Base-by-base conservation (phyloP, 2,329 filamentous ascomycete species). In the Didymella sp. region DNA sequence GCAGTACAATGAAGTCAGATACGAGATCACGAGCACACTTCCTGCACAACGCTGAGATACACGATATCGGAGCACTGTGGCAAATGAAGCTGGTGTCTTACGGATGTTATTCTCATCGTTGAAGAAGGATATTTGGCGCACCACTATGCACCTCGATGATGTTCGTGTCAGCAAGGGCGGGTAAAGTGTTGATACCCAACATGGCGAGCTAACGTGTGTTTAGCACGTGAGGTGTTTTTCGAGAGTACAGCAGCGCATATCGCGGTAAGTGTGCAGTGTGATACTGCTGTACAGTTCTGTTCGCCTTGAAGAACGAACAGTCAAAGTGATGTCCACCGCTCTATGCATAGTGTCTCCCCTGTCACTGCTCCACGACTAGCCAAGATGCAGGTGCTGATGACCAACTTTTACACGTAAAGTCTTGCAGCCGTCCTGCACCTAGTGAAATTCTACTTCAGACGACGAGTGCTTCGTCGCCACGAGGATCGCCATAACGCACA, bases 401-500 rank as follows among this genome's bases (percentile, higher is more conserved):
- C 24, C 37, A 40, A 27, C n/a, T 11, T 6, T 2, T 31, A 19
- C 24, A 12, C 30, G 43, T 47, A 51, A 51, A 11, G 13, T 6
- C 17, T 42, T 28, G 4, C 8, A 47, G 21, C 15, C 31, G 8
- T 42, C 12, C 19, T 17, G 19, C 45, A 15, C 6, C 6, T 28
- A 24, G 2, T n/a, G 17, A 4, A n/a, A 6, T 11, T 9, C 17
- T 19, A 6, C 15, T 40, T 51, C 12, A 33, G 27, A 52, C 42
- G 12, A 51, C 48, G 37, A 44, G 30, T 40, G 43, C 43, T 44
- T 38, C 6, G 8, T 45, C 38, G 48, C 42, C 43, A 48, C 24
- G 24, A 22, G 35, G 48, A 57, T 57, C 54, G 43, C 17, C 37
- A 27, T 25, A 40, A 35, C 17, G 21, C 43, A 38, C 38, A 33